Evolutionary conservation across 768 basidiomycete species (phyloP), one percentile per base, ranked within the genome.

Genomic region (Boletellus ananas): DNA sequence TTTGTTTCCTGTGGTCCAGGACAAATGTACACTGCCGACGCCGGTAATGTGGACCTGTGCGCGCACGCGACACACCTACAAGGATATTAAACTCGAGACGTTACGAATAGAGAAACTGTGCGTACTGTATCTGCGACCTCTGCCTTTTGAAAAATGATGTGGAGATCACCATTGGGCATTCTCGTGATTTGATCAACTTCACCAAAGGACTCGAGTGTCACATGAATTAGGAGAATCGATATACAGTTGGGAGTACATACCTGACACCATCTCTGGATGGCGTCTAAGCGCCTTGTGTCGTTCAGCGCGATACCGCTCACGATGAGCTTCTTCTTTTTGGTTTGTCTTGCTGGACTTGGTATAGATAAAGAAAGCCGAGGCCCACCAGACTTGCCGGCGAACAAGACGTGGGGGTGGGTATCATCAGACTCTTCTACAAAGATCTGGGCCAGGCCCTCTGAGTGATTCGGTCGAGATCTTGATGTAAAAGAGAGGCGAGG

Each of bases 91-190:
- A 6, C 29, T 8, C 10, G 29, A 29, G 57, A 57, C 34, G 33
- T 6, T 17, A 11, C 17, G 20, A 2, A 14, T 1, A 12, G 6
- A 25, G 39, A 47, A 27, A 46, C 9, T 2, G 11, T 44, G 73
- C 83, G 23, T 62, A 89, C 88, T 7, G 85, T 90, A 55, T 90
- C 88, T 18, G 88, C 88, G 10, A 90, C 87, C 50, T 90, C 87
- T 43, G 83, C 75, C 46, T 79, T 80, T 41, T 80, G 77, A 60
- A 89, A 90, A 59, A 84, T 80, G 43, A 90, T 75, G 58, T 87
- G 82, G n/a, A 90, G 68, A 66, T 90, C 87, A 38, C 84, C 85
- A 55, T 87, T 89, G 43, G 83, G 83, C 75, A 85, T 80, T 44
- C 87, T 74, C 34, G 74, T 78, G 61, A 90, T 87, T 55, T 83